A percentile compares a stretch with the other conserved stretches of the same genome.
phyloP scores from a whole-genome alignment of 2,329 filamentous ascomycete genomes.

The Juglanconis oblonga region DNA sequence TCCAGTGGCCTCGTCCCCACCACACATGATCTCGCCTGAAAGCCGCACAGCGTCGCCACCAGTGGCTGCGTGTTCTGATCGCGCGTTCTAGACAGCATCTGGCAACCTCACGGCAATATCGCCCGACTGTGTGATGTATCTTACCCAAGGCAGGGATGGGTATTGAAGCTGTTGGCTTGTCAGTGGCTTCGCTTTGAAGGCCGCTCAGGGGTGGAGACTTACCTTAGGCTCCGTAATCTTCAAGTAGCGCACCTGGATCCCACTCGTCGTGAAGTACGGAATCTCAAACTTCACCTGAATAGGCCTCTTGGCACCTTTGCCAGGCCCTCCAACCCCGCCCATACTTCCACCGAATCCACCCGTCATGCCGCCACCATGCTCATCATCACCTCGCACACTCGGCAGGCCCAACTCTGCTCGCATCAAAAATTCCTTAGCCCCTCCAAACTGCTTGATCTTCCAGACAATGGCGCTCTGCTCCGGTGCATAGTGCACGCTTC shows the following conservation, averaged over 20 bases:
- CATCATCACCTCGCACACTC: slow-evolving; percentile 91
- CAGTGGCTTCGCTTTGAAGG: not conserved
- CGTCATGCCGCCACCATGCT: slow-evolving; percentile 95
- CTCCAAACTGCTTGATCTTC: slow-evolving; percentile 99
- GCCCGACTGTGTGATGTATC: slow-evolving; percentile 97
- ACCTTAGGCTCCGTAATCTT: slow-evolving; percentile 99
- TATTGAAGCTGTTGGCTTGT: slow-evolving; percentile 75
- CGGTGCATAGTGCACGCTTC: slow-evolving; percentile 93
- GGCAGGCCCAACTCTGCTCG: slow-evolving; percentile 91
- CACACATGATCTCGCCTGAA: no score
- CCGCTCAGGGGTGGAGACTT: slow-evolving; percentile 30
- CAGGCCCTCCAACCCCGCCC: slow-evolving; percentile 75
- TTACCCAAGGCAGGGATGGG: slow-evolving; percentile 92
- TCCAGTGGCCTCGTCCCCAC: not conserved
- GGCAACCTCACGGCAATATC: slow-evolving; percentile 94
- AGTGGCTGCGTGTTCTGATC: not conserved
- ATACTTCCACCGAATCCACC: slow-evolving; percentile 95
- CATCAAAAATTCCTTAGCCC: slow-evolving; percentile 98
- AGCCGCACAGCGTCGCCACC: not conserved
- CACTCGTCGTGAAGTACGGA: slow-evolving; percentile 99
- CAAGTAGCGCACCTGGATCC: slow-evolving; percentile 95
- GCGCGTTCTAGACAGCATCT: slow-evolving; percentile 66
- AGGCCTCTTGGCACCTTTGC: slow-evolving; percentile 86
- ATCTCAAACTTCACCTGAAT: slow-evolving; percentile 99
- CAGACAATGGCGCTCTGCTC: slow-evolving; percentile 97